Evolutionary conservation across 139 green algal species (phyloP), one percentile per base, ranked within the genome.

Genomic region (Zygnema circumcarinatum): DNA sequence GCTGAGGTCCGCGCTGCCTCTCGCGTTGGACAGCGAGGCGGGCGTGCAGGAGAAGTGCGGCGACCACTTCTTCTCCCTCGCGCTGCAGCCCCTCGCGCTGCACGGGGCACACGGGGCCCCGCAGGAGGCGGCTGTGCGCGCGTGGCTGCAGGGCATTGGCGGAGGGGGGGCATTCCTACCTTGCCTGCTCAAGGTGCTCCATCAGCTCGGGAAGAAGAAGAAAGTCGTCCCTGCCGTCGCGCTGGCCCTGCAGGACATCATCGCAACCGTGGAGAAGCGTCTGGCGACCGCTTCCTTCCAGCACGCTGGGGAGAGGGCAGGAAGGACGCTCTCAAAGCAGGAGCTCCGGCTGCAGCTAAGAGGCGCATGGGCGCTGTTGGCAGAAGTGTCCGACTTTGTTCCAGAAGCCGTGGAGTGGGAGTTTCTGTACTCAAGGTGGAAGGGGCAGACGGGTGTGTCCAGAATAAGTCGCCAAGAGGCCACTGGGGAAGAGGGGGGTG

Each of bases 341-440:
- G 39, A 79, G 35, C 38, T 40, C 2, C 78, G 47, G 38, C 35
- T 32, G 76, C 38, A 31, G 35, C 39, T 88, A n/a, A 53, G 80
- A 40, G 85, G 85, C 25, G 29, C 76, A 2, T 90, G 85, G 85
- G 29, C 87, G 29, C 54, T 90, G 32, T 35, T 90, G 29, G 25
- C 74, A 56, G 85, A 90, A 54, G n/a, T 92, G 20, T 41, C 85
- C 1, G 33, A 25, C 29, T 52, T 53, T 39, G 38, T 38, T 29
- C 85, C 85, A 0, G 25, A 82, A 36, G 85, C 86, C 38, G 86
- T 90, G 25, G 39, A 39, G 25, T 90, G 85, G 85, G 52, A 91
- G 39, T 90, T 90, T n/a, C 2, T 90, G 32, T 41, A 88, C 16
- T 41, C 56, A 39, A 42, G 42, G 22, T 90, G 85, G 85, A 90